Base-by-base conservation (phyloP, 208 protist species). In the Sergeia podlipaevii region DNA sequence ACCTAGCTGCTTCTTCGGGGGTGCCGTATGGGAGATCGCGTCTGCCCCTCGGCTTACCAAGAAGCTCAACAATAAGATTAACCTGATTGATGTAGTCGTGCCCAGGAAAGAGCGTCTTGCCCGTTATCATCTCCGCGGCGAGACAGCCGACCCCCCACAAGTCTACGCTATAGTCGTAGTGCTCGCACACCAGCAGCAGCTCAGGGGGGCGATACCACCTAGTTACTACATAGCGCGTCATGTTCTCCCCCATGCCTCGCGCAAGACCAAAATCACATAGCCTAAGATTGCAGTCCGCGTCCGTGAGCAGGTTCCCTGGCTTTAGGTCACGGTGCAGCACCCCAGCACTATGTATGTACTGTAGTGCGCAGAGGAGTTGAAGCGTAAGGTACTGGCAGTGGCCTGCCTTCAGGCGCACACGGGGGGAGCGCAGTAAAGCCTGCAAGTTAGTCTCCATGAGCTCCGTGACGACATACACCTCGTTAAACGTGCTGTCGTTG, bases 141-240 rank as follows among this genome's bases (percentile, higher is more conserved):
- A 98, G 91, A 69, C 97, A 99, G 7, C 97, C 97, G 1, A 97
- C 77, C 4, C 90, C 92, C 97, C 97, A 99, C 55, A 99, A 91
- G 49, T 99, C 97, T 20, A 98, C 89, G 20, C 75, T 76, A 33
- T 83, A 73, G 41, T 81, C 86, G 67, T 97, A 98, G 37, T 80
- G 45, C 23, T 74, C 73, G 45, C 79, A 89, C 38, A 87, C 83
- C 10, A 99, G 76, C 32, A 99, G 88, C 32, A 99, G 77, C 79
- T 99, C 98, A 5, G 98, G 99, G 4, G 98, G 89, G 11, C 98
- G 76, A 72, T 99, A 99, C 97, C 97, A 99, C 8, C 98, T 73
- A 2, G 97, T 99, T 29, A 96, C 92, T 17, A 98, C 96, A 61
- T 98, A 98, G 32, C 96, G 76, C 20, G 97, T 98, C 86, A 98